Evolutionary conservation across 768 basidiomycete genomes (phyloP), one percentile per base, ranked within the genome.

Genomic region (Collybia sp.): DNA sequence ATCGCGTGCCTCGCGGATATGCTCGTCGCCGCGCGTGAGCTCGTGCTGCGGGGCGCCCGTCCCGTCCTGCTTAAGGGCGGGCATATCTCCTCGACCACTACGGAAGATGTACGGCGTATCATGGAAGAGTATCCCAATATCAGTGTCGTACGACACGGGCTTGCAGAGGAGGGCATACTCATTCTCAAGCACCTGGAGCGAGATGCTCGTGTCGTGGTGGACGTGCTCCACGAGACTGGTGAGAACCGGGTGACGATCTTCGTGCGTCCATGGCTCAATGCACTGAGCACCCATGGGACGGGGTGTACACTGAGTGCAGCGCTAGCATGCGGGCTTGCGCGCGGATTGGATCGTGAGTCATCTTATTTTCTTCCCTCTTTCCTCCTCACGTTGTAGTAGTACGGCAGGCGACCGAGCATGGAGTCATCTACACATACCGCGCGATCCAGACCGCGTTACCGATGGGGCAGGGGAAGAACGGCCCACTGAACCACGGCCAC

Each of bases 261-360:
- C 49, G 69, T 79, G 15, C 73, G 79, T 6, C 82, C 85, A 1
- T 68, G 77, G 12, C 65, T 91, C 16, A 69, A 83, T 12, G 81
- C 87, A 5, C 74, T 65, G 30, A 89, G 73, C 53, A 96, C 93
- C 0, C 93, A 95, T 58, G 93, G 93, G 1, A 96, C 93, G 0
- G 93, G 93, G 1, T 96, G 93, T 60, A 96, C 93, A 0, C 70
- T 96, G n/a, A 85, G 83, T 39, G 83, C 93, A 0, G 88, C 91
- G 0, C 74, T 95, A 13, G 83, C 84, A 2, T 82, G 80, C 45
- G 71, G 72, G 5, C 67, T 93, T 12, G 85, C 79, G 2, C 69
- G 67, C 38, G 82, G 79, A 8, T 25, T 25, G 8, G 8, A 25
- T 25, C 25, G 25, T 25, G 25, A 25, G 25, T 25, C 42, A 51